Percentiles rank a stretch among this genome's conserved stretches.
These are phyloP conservation scores for Xylaria bambusicola DNA, from an alignment of 495 filamentous ascomycete genomes.

Conservation along the genomic window DNA sequence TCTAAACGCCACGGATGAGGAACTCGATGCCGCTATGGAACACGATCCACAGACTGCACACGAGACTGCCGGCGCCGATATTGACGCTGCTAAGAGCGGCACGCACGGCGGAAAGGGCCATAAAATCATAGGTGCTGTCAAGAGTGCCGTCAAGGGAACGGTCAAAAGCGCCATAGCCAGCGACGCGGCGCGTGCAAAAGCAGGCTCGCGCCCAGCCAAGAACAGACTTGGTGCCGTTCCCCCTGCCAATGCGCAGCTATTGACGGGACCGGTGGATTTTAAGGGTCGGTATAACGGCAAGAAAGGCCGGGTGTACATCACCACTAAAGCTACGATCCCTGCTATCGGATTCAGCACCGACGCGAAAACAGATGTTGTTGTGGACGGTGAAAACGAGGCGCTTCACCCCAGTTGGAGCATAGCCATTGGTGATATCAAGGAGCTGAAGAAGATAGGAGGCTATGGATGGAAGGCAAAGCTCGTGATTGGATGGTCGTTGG, in stretches of 20 bases:
- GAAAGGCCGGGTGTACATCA: slow-evolving; percentile 71
- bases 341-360: slow-evolving; percentile 59
- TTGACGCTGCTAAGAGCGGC: slow-evolving; percentile 40
- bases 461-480: slow-evolving; percentile 89
- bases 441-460: slow-evolving; percentile 81
- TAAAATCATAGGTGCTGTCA: slow-evolving; percentile 57
- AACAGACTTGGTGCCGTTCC: slow-evolving; percentile 72
- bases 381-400: slow-evolving; percentile 55
- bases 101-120: slow-evolving; percentile 46
- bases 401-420: slow-evolving; percentile 57
- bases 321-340: slow-evolving; percentile 60
- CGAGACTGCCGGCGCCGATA: slow-evolving; percentile 48
- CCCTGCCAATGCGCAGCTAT: slow-evolving; percentile 38
- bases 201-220: slow-evolving; percentile 66
- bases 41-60: slow-evolving; percentile 36
- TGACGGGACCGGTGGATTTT: slow-evolving; percentile 73
- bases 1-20: slow-evolving; percentile 42
- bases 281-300: slow-evolving; percentile 69
- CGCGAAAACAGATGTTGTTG: slow-evolving; percentile 25
- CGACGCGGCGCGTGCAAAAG: slow-evolving; percentile 66
- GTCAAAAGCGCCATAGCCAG: slow-evolving; percentile 70
- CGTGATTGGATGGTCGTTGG: slow-evolving; percentile 78
- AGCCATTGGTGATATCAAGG: slow-evolving; percentile 54
- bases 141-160: slow-evolving; percentile 53
- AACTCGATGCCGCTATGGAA: slow-evolving; percentile 46